Percentiles rank a stretch among this genome's conserved stretches.
phyloP scores from a whole-genome alignment of 2,329 filamentous ascomycete species.

The Ophiostoma ulmi region DNA sequence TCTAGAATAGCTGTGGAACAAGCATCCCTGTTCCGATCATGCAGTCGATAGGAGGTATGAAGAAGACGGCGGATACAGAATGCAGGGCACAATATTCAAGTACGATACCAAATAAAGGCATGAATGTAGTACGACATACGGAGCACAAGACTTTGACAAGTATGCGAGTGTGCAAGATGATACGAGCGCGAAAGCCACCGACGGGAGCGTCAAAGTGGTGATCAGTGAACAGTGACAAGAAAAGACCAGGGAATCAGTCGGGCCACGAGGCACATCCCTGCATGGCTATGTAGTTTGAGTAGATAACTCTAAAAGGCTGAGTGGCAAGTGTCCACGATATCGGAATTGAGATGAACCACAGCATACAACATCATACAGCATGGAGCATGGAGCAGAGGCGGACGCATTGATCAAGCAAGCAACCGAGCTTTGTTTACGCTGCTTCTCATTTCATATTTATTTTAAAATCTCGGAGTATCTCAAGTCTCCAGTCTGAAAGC shows the following conservation, averaged over 20 bases:
- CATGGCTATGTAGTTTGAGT: not conserved
- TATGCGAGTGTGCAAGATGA: not conserved
- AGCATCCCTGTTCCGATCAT: constrained; percentile 22
- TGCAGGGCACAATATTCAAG: not conserved
- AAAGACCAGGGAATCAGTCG: not conserved
- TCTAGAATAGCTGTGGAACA: constrained; percentile 21
- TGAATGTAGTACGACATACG: not conserved
- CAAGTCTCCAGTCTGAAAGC: no score
- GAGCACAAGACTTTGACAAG: not conserved
- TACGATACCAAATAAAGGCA: not conserved
- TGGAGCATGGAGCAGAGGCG: not conserved
- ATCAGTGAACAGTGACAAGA: not conserved
- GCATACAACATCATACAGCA: no score
- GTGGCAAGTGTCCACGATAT: constrained; percentile 9
- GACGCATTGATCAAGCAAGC: not conserved
- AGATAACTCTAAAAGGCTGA: not conserved
- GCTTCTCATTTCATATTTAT: not conserved
- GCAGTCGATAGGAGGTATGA: constrained; percentile 1
- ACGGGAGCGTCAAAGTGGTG: not conserved
- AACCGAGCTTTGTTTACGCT: not conserved
- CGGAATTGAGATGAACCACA: not conserved
- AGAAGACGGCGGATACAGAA: not conserved
- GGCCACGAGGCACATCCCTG: constrained; percentile 12
- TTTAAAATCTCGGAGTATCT: not conserved
- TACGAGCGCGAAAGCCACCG: not conserved